phyloP scores from a whole-genome alignment of 108 stramenopile genomes.

The Nannochloropsis granulata region DNA sequence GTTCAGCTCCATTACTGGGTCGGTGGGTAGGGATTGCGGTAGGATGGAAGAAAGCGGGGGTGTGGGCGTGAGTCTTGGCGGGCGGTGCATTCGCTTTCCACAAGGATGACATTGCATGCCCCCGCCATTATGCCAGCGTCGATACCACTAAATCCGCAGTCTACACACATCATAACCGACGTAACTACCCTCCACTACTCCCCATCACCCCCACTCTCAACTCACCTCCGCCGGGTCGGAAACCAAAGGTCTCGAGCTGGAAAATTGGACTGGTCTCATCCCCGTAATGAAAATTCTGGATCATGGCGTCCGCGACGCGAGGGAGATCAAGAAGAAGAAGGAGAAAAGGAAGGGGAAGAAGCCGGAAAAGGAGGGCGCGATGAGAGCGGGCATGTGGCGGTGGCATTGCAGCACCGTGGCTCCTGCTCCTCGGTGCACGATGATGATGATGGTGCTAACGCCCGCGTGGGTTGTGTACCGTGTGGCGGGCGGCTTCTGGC shows the following conservation, averaged over 20 bases:
- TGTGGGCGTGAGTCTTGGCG: neutral
- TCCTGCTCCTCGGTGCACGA: neutral
- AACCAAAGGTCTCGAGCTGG: slow-evolving; percentile 62
- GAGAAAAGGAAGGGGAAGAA: neutral
- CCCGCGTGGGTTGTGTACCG: neutral
- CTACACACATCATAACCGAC: no score
- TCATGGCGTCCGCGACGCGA: slow-evolving; percentile 6
- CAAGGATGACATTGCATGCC: no score
- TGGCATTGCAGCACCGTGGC: neutral
- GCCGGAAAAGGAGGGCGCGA: neutral
- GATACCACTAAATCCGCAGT: neutral
- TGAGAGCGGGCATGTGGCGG: neutral
- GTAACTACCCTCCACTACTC: slow-evolving; percentile 2
- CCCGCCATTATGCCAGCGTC: no score
- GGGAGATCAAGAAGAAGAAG: neutral
- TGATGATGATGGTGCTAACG: neutral
- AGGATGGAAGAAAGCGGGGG: neutral
- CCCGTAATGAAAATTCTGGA: slow-evolving; percentile 18
- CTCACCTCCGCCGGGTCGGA: slow-evolving; percentile 55
- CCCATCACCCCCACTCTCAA: slow-evolving; percentile 45
- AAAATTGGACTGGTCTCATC: slow-evolving; percentile 30
- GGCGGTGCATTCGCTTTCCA: neutral
- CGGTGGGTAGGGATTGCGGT: neutral
- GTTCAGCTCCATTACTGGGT: neutral
- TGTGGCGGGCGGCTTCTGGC: neutral